phyloP scores from a whole-genome alignment of 108 stramenopile species.

The Seminavis robusta region DNA sequence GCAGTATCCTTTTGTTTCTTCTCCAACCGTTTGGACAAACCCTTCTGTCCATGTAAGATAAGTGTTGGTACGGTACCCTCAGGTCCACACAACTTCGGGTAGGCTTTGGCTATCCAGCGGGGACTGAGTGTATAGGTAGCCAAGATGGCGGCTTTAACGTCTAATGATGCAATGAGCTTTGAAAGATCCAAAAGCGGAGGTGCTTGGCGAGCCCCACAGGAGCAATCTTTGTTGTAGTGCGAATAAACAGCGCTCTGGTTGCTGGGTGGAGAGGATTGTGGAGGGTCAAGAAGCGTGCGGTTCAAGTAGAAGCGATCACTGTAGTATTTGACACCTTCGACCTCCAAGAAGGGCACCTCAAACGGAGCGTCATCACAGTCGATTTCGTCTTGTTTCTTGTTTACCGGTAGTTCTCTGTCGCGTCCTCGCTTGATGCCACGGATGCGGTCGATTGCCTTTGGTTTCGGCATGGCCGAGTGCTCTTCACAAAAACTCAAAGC shows the following conservation, averaged over 20 bases:
- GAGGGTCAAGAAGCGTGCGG: background rate
- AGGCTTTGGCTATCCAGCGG: conserved; percentile 20
- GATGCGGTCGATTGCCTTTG: too few species aligned
- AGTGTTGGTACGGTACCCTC: conserved; percentile 53
- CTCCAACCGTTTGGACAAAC: conserved; percentile 14
- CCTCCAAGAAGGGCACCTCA: conserved; percentile 2
- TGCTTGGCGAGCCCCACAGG: conserved; percentile 31
- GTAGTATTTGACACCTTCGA: conserved; percentile 15
- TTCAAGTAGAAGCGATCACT: conserved; percentile 51
- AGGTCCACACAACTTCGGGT: conserved; percentile 9
- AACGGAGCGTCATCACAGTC: too few species aligned
- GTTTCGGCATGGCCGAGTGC: too few species aligned
- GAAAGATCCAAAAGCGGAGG: conserved; percentile 64
- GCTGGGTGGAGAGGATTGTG: background rate
- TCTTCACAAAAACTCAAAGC: too few species aligned
- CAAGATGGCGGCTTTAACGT: conserved; percentile 64
- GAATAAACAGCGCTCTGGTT: background rate
- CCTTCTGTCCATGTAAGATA: conserved; percentile 69
- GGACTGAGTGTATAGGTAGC: conserved; percentile 56
- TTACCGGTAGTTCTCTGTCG: too few species aligned
- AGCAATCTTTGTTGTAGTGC: conserved; percentile 15
- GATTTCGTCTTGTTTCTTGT: too few species aligned
- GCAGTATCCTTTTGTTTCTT: background rate
- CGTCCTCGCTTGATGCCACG: too few species aligned
- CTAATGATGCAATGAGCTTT: conserved; percentile 49